Evolutionary conservation across 2,329 filamentous ascomycete genomes (phyloP).

Genomic region (Sclerotinia nivalis): DNA sequence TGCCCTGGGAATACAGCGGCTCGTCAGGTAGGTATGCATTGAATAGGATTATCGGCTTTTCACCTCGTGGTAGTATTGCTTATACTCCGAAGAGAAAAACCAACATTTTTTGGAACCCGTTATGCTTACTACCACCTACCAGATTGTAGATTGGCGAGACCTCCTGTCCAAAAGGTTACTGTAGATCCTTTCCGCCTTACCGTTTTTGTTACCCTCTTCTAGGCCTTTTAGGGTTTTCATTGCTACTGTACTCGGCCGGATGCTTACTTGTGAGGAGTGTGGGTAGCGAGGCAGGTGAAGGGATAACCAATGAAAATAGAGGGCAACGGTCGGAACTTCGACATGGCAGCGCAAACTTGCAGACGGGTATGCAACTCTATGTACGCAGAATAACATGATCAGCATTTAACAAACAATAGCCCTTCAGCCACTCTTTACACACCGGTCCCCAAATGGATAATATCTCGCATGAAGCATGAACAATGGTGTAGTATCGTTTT

Average conservation of each 20-base stretch:
- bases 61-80: slow-evolving; percentile 17
- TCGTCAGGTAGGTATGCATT: slow-evolving; percentile 15
- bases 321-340: slow-evolving; percentile 12
- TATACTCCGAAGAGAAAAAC: slow-evolving; percentile 16
- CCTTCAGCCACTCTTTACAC: slow-evolving; percentile 10
- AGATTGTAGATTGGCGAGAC: slow-evolving; percentile 26
- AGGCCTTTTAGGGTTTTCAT: slow-evolving; percentile 19
- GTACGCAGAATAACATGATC: slow-evolving; percentile 15
- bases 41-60: slow-evolving; percentile 6
- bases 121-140: slow-evolving; percentile 16
- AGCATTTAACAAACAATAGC: slow-evolving; percentile 5
- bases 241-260: slow-evolving; percentile 15
- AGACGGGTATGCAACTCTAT: slow-evolving; percentile 14
- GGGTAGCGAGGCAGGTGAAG: background rate
- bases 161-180: slow-evolving; percentile 16
- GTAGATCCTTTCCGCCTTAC: slow-evolving; percentile 24
- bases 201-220: slow-evolving; percentile 22
- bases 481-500: background rate
- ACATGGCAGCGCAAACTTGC: slow-evolving; percentile 23
- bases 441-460: slow-evolving; percentile 19
- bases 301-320: slow-evolving; percentile 12
- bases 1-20: background rate
- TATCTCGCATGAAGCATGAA: slow-evolving; percentile 19
- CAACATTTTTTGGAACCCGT: slow-evolving; percentile 21
- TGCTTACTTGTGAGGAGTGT: slow-evolving; percentile 3